Evolutionary conservation across 331 rosid genomes (phyloP), one percentile per base, ranked within the genome.

Genomic region (Spiraea crenata): DNA sequence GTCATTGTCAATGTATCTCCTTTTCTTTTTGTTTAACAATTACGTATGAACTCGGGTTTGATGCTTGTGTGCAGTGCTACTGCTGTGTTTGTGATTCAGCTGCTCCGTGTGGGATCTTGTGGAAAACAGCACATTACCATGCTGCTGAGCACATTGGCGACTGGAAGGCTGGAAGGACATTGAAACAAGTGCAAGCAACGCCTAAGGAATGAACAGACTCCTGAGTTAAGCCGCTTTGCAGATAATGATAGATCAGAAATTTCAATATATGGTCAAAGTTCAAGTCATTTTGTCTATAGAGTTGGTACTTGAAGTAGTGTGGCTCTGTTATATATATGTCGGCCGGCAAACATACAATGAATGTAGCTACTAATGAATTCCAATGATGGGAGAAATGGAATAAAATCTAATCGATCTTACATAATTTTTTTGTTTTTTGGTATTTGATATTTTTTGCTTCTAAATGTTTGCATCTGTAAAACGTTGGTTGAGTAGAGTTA

Each of bases 61-160:
- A 62, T 47, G 45, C 46, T 9, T 69, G 50, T 46, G 50, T 44
- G 69, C 85, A 90, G 96, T 90, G 95, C 74, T 86, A 82, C 59
- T 90, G 96, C 77, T 90, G 75, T 68, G 95, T 86, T 19, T 90
- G 96, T 5, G 95, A 90, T 78, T 17, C 69, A 46, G 70, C 82
- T 19, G 92, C 96, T 0, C 96, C 96, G 0, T 90, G 95, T 20
- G 44, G 50, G 73, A n/a, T n/a, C n/a, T 51, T 10, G n/a, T 90
- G 96, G 96, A 65, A 0, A 9, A 17, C 13, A 16, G 49, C 5
- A 3, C 93, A 88, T 79, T 90, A 90, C 70, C 40, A 81, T 77
- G 96, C 90, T 12, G 55, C 63, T 1, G 82, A 75, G 57, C 51
- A 17, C 48, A 19, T 0, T 65, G 75, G 14, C 25, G 7, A 6